A percentile compares a stretch with the other conserved stretches of the same genome.
Evolutionary conservation across 108 stramenopile genomes (phyloP).

Genomic region (Aurantiochytrium sp.): DNA sequence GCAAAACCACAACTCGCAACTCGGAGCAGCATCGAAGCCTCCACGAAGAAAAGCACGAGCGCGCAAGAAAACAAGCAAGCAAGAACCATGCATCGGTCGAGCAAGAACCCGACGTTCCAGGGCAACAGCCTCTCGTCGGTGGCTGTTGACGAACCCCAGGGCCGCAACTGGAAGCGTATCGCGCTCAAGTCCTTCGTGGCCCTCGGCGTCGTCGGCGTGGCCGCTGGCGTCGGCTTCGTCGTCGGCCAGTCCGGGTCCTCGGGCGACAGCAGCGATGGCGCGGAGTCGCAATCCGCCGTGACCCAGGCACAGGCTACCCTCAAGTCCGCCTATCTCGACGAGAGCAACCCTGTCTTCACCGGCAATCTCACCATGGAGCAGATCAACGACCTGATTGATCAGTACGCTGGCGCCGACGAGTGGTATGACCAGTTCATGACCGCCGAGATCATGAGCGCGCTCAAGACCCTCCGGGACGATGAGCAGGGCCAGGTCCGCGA

Average conservation of each 20-base stretch:
- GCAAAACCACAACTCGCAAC: too few species aligned
- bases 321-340: background rate
- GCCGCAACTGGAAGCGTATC: background rate
- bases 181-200: background rate
- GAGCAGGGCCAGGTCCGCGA: background rate
- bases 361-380: background rate
- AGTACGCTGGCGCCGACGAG: background rate
- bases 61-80: background rate
- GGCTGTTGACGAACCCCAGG: background rate
- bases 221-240: background rate
- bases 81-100: background rate
- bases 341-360: background rate
- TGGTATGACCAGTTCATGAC: background rate
- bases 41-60: background rate
- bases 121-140: background rate
- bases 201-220: background rate
- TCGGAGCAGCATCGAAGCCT: too few species aligned
- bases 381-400: background rate
- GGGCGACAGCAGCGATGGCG: too few species aligned
- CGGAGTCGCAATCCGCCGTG: background rate
- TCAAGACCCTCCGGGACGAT: background rate
- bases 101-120: background rate
- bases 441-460: background rate
- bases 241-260: background rate
- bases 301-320: background rate